Evolutionary conservation across 768 basidiomycete genomes (phyloP).

Genomic region (Kwoniella shandongensis): DNA sequence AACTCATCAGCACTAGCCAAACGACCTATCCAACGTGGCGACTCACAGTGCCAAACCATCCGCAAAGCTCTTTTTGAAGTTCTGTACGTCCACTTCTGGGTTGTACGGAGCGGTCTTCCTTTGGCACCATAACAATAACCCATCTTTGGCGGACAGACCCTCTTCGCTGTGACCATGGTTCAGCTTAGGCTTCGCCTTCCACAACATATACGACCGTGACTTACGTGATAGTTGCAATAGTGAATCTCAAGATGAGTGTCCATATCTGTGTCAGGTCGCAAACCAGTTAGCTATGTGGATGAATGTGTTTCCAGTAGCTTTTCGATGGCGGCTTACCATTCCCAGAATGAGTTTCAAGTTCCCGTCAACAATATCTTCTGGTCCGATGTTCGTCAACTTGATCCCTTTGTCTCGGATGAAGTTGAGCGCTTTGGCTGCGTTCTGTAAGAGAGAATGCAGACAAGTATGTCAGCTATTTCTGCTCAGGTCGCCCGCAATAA

Average conservation of each 20-base stretch:
- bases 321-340: conserved; percentile 35
- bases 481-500: background rate
- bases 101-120: conserved; percentile 88
- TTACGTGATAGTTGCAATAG: conserved; percentile 96
- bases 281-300: background rate
- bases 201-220: conserved; percentile 38
- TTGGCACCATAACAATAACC: conserved; percentile 95
- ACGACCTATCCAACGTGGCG: background rate
- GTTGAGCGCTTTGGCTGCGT: conserved; percentile 92
- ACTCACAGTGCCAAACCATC: conserved; percentile 92
- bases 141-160: conserved; percentile 97
- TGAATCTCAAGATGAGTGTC: conserved; percentile 95
- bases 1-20: background rate
- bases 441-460: conserved; percentile 53
- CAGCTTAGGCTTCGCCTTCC: background rate
- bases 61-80: conserved; percentile 89
- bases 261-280: conserved; percentile 64
- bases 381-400: conserved; percentile 92
- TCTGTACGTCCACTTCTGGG: conserved; percentile 81
- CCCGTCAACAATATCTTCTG: conserved; percentile 99
- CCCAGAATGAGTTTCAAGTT: conserved; percentile 94
- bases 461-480: background rate
- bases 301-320: background rate
- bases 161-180: conserved; percentile 68
- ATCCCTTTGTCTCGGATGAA: conserved; percentile 93